Conservation (phyloP, 108 stramenopile genomes). For the Skeletonema marinoi region DNA sequence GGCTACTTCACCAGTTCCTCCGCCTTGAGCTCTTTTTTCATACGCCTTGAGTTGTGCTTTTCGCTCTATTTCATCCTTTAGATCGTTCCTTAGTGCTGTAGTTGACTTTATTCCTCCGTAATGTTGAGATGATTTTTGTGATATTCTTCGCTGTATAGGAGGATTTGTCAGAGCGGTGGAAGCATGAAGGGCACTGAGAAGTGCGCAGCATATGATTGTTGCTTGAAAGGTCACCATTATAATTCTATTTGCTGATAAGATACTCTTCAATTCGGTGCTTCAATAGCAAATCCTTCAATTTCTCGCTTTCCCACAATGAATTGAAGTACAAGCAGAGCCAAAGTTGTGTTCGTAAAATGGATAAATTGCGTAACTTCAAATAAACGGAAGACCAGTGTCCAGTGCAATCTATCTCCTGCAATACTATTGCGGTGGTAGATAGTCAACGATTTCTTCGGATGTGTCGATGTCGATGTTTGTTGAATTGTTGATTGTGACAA, state of each 20-base stretch:
- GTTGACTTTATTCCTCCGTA: background rate
- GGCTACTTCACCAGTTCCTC: slow-evolving; percentile 54
- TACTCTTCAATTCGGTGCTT: too few species aligned
- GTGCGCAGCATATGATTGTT: background rate
- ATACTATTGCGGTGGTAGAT: too few species aligned
- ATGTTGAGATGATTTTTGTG: background rate
- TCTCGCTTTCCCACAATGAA: too few species aligned
- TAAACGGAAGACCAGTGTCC: too few species aligned
- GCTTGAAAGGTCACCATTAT: background rate
- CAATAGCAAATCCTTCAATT: too few species aligned
- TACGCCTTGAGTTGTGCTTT: slow-evolving; percentile 37
- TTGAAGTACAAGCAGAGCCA: too few species aligned
- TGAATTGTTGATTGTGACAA: too few species aligned
- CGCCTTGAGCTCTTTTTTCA: slow-evolving; percentile 36
- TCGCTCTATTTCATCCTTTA: slow-evolving; percentile 45
- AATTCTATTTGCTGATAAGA: background rate
- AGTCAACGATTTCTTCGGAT: too few species aligned
- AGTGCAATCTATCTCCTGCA: too few species aligned
- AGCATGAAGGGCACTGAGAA: background rate
- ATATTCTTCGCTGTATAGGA: background rate
- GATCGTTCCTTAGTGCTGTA: slow-evolving; percentile 29
- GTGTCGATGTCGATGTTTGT: too few species aligned
- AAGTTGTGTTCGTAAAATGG: too few species aligned
- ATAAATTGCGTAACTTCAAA: too few species aligned
- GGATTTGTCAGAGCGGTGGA: background rate